Conservation (phyloP, 257 asterid species). For the Gentiana straminea region DNA sequence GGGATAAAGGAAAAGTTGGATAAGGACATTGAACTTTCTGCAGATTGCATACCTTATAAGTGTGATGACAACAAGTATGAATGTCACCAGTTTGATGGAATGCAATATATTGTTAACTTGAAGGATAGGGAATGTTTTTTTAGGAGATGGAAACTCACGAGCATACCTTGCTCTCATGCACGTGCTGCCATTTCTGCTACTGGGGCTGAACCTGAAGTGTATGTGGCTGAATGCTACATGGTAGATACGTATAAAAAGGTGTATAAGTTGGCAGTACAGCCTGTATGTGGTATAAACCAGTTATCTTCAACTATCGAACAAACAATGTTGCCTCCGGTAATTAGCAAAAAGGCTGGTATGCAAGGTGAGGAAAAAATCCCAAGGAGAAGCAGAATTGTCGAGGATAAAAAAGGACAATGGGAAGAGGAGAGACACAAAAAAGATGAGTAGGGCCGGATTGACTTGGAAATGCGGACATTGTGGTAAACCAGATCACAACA, state of each 20-base stretch:
- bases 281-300: neutral
- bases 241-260: neutral
- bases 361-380: neutral
- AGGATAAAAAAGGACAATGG: neutral
- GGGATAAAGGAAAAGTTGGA: neutral
- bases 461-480: too few species aligned
- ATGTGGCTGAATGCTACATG: constrained; percentile 1
- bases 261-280: neutral
- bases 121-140: neutral
- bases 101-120: neutral
- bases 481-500: too few species aligned
- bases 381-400: neutral
- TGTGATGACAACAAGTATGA: neutral
- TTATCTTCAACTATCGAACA: neutral
- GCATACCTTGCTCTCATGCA: constrained; percentile 1
- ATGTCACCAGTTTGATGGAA: neutral
- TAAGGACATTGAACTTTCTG: neutral
- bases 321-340: neutral
- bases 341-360: neutral
- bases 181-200: neutral
- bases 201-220: neutral
- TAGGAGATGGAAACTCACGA: constrained; percentile 6
- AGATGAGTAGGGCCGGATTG: neutral
- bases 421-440: neutral
- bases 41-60: neutral